Conservation (phyloP, 192 early-diverging fungal species). For the Pilobolus umbonatus region DNA sequence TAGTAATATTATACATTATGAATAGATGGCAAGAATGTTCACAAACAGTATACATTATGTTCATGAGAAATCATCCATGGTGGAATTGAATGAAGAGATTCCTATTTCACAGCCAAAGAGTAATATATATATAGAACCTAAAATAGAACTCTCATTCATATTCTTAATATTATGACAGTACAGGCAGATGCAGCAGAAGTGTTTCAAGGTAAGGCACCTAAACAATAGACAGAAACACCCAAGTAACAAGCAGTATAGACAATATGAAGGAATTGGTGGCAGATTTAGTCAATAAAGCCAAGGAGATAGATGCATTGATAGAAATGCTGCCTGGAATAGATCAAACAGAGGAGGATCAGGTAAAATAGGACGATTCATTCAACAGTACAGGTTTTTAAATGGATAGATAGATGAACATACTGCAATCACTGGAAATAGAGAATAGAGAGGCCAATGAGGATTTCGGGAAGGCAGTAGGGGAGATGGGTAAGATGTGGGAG, state of each 20-base stretch:
- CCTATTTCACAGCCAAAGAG: slow-evolving; percentile 40
- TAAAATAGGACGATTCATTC: not conserved
- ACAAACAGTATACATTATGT: slow-evolving; percentile 52
- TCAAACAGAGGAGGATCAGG: slow-evolving; percentile 43
- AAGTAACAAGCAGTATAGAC: slow-evolving; percentile 14
- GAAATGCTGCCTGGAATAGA: slow-evolving; percentile 44
- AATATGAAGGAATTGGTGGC: slow-evolving; percentile 44
- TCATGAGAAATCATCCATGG: slow-evolving; percentile 35
- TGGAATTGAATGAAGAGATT: slow-evolving; percentile 34
- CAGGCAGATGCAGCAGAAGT: slow-evolving; percentile 43
- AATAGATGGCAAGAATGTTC: slow-evolving; percentile 46
- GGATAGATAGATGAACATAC: slow-evolving; percentile 21
- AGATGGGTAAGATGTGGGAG: slow-evolving; percentile 21
- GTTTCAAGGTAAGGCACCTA: slow-evolving; percentile 30
- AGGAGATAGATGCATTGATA: slow-evolving; percentile 47
- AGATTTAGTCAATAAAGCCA: slow-evolving; percentile 47
- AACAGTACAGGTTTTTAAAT: not conserved
- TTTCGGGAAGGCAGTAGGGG: slow-evolving; percentile 38
- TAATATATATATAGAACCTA: not conserved
- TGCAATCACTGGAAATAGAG: slow-evolving; percentile 36
- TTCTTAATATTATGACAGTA: slow-evolving; percentile 16
- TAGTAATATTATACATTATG: not conserved
- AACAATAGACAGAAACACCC: not conserved
- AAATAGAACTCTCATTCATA: not conserved
- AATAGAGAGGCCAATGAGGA: slow-evolving; percentile 39